phyloP scores from a whole-genome alignment of 2,329 filamentous ascomycete genomes.

The Aspergillus sp. region DNA sequence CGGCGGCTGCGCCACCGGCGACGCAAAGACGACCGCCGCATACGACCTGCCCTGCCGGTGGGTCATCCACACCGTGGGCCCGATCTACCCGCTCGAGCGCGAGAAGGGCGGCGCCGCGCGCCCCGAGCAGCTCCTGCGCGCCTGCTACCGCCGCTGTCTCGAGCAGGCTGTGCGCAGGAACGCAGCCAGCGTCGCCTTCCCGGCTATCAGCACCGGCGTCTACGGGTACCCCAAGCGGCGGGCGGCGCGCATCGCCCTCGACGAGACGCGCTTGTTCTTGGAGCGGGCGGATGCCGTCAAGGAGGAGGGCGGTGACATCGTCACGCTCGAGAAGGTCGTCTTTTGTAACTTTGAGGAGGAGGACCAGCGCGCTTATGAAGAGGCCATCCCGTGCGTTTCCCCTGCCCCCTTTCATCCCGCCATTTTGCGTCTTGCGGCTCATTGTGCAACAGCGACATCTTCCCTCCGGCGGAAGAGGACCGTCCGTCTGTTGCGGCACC shows the following conservation, averaged over 20 bases:
- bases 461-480: conserved; percentile 47
- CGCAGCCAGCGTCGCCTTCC: conserved; percentile 75
- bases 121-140: conserved; percentile 48
- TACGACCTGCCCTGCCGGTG: conserved; percentile 73
- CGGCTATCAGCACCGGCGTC: conserved; percentile 80
- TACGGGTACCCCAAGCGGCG: conserved; percentile 79
- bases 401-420: no score
- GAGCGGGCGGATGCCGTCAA: conserved; percentile 27
- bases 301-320: conserved; percentile 26
- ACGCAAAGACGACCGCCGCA: conserved; percentile 77
- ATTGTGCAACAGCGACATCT: conserved; percentile 52
- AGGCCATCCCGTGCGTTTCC: conserved; percentile 64
- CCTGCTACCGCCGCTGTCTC: conserved; percentile 71
- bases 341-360: conserved; percentile 83
- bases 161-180: conserved; percentile 67
- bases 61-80: conserved; percentile 89
- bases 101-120: conserved; percentile 33
- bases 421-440: not conserved
- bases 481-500: conserved; percentile 12
- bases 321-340: conserved; percentile 67
- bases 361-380: conserved; percentile 72
- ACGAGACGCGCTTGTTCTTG: conserved; percentile 58
- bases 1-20: conserved; percentile 71
- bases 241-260: conserved; percentile 71
- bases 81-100: conserved; percentile 60